Conservation (phyloP, 2,329 filamentous ascomycete genomes). For the Septoria petroselini region DNA sequence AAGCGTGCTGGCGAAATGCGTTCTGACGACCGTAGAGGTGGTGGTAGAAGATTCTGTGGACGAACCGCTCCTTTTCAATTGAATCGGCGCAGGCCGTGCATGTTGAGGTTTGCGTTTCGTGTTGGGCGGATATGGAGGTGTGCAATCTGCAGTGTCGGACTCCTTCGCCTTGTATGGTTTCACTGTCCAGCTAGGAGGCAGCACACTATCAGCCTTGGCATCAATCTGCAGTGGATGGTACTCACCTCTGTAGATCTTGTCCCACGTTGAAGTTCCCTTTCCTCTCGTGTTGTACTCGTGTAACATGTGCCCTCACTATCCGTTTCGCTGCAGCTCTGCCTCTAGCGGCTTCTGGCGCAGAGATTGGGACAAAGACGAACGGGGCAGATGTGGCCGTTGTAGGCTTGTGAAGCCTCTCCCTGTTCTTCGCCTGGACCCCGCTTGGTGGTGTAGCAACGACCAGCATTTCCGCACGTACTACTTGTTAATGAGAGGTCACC, state of each 20-base stretch:
- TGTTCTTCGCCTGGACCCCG: neutral
- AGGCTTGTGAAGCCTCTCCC: neutral
- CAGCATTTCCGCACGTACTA: neutral
- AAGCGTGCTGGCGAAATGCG: neutral
- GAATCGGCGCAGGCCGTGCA: neutral
- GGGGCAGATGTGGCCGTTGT: constrained; percentile 2
- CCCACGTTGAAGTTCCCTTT: constrained; percentile 11
- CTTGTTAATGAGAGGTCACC: too few species aligned
- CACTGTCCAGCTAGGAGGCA: constrained; percentile 1
- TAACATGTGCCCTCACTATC: constrained; percentile 7
- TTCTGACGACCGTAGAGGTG: neutral
- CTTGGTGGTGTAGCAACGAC: constrained; percentile 1
- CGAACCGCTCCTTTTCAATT: neutral
- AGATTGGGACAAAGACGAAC: constrained; percentile 4
- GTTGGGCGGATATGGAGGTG: neutral
- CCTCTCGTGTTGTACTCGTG: constrained; percentile 6
- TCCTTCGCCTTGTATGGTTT: neutral
- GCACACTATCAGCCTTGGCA: neutral
- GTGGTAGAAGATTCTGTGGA: neutral
- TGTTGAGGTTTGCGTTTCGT: neutral
- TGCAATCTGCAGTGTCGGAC: neutral
- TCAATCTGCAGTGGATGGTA: neutral
- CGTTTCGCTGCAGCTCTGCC: constrained; percentile 1
- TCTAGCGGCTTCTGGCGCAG: constrained; percentile 1
- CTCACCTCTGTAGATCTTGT: constrained; percentile 5